Evolutionary conservation across 805 yeast species (phyloP), one percentile per base, ranked within the genome.

Genomic region (Candida pseudofarinosa): DNA sequence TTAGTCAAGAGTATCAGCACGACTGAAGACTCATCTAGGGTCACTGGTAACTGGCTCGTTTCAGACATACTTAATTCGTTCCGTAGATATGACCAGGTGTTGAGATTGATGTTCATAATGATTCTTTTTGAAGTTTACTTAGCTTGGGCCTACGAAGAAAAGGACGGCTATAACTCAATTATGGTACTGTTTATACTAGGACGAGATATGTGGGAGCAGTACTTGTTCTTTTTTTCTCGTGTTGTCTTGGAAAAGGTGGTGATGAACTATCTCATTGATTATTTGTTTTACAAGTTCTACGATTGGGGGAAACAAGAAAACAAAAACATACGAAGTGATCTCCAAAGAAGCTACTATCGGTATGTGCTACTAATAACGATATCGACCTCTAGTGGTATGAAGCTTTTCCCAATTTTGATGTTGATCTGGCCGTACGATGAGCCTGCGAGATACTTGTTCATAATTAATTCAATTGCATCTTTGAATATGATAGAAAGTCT

Each of bases 341-440:
- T 58, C 30, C 73, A 70, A 34, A 64, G 62, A 35, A 56, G 58
- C 1, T 67, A 62, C 48, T 43, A 48, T 63, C 75, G 13, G 1
- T 55, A 64, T n/a, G 74, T 76, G 3, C 60, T 90, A 14, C 74
- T 88, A 0, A 73, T 82, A 7, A 84, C 96, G 0, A 73, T 89
- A 1, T 58, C 90, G 36, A 74, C 89, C 4, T 82, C 97, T 0
- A 81, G 88, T 35, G 80, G 87, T 0, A 83, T 91, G 33, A 88
- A 85, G 56, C 69, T 91, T 17, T 83, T 91, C 48, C 99, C 99
- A 0, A 84, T 93, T 15, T 71, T 93, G 28, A 91, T 91, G 90
- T 70, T 93, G 26, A 91, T 93, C 30, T 93, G 99, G 99, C 93
- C 96, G 0, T 93, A 93, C 56, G 97, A 93, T 56, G 56, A 56